Evolutionary conservation across 2,329 filamentous ascomycete species (phyloP).

Genomic region (Sporothrix brasiliensis): DNA sequence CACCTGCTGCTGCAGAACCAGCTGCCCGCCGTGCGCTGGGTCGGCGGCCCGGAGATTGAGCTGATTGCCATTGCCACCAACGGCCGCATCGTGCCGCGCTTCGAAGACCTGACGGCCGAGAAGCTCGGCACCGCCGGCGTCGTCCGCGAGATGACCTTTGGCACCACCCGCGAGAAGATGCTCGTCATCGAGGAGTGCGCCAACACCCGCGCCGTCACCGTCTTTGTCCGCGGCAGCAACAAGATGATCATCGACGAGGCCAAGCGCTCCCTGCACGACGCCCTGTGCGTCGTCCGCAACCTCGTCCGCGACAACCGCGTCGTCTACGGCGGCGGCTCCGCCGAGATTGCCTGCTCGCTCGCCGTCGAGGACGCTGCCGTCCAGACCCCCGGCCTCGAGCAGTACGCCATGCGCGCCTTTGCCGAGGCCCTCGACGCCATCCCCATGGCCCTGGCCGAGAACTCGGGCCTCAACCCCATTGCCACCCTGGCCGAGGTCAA

Average conservation of each 20-base stretch:
- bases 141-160: slow-evolving; percentile 93
- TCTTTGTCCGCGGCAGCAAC: slow-evolving; percentile 96
- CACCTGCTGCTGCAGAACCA: slow-evolving; percentile 95
- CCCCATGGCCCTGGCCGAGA: slow-evolving; percentile 95
- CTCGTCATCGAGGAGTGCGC: slow-evolving; percentile 98
- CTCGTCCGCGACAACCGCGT: slow-evolving; percentile 94
- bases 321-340: slow-evolving; percentile 94
- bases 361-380: slow-evolving; percentile 94
- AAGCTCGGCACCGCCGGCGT: slow-evolving; percentile 90
- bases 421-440: slow-evolving; percentile 90
- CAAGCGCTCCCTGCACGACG: slow-evolving; percentile 95
- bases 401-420: slow-evolving; percentile 99
- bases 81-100: slow-evolving; percentile 93
- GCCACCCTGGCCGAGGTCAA: slow-evolving; percentile 94
- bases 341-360: slow-evolving; percentile 94
- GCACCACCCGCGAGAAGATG: slow-evolving; percentile 99
- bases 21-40: slow-evolving; percentile 94
- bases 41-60: slow-evolving; percentile 96
- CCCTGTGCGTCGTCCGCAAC: slow-evolving; percentile 95
- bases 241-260: slow-evolving; percentile 99
- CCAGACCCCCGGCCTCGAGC: slow-evolving; percentile 94
- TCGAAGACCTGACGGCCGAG: slow-evolving; percentile 87
- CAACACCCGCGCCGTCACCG: slow-evolving; percentile 93
- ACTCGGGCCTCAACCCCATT: slow-evolving; percentile 93
- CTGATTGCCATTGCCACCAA: slow-evolving; percentile 98